These are phyloP conservation scores for Bimuria novae-zelandiae DNA, from an alignment of 2,329 filamentous ascomycete genomes.

Conservation along the genomic window DNA sequence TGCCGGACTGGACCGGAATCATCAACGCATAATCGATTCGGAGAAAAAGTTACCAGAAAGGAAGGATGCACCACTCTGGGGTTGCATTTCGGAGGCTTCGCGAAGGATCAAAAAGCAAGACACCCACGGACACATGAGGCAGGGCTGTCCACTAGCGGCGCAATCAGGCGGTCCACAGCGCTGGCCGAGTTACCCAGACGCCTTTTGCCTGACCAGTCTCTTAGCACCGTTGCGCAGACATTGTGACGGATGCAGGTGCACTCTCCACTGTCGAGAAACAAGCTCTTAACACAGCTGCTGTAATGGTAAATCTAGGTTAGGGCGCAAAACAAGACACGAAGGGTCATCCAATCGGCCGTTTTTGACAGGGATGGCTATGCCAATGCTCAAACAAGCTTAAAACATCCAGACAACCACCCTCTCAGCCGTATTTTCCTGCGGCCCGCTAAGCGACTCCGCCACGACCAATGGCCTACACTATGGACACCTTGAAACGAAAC, in stretches of 20 bases:
- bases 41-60: neutral
- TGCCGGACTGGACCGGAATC: slow-evolving; percentile 9
- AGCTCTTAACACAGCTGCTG: slow-evolving; percentile 22
- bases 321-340: slow-evolving; percentile 15
- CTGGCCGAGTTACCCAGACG: slow-evolving; percentile 14
- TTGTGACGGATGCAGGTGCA: slow-evolving; percentile 22
- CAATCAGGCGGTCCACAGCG: slow-evolving; percentile 9
- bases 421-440: slow-evolving; percentile 27
- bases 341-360: slow-evolving; percentile 33
- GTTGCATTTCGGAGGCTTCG: slow-evolving; percentile 11
- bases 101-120: slow-evolving; percentile 21
- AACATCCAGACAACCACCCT: slow-evolving; percentile 22
- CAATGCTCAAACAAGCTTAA: slow-evolving; percentile 37
- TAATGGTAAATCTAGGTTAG: slow-evolving; percentile 19
- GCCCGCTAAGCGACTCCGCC: slow-evolving; percentile 32
- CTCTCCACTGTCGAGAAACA: slow-evolving; percentile 14
- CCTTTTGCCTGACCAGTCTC: slow-evolving; percentile 23
- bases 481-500: slow-evolving; percentile 33
- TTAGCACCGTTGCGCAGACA: neutral
- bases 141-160: neutral
- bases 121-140: slow-evolving; percentile 10
- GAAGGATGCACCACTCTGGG: slow-evolving; percentile 3
- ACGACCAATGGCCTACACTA: slow-evolving; percentile 31
- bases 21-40: slow-evolving; percentile 2
- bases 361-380: slow-evolving; percentile 16